A percentile compares a stretch with the other conserved stretches of the same genome.
Conservation (phyloP, 2,329 filamentous ascomycete genomes). For the Fusarium chlamydosporum region DNA sequence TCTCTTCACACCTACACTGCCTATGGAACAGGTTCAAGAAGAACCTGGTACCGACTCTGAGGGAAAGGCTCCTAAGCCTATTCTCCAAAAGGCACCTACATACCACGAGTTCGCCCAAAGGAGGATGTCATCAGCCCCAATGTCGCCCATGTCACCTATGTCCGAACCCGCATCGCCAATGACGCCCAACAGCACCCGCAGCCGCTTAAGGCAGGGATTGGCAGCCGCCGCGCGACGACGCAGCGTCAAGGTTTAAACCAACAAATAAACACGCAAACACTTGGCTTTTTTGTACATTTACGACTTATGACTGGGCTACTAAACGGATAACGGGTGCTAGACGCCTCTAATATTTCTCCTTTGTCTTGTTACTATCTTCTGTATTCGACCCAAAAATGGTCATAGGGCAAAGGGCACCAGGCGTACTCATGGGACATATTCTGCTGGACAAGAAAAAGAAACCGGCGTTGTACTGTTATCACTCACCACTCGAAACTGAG, state of each 20-base stretch:
- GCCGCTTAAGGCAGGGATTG: constrained; percentile 46
- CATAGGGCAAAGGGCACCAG: constrained; percentile 30
- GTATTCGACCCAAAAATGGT: constrained; percentile 34
- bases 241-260: constrained; percentile 57
- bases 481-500: constrained; percentile 40
- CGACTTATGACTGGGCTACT: constrained; percentile 46
- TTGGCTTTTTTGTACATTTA: constrained; percentile 39
- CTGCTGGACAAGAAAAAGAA: constrained; percentile 41
- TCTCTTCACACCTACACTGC: constrained; percentile 46
- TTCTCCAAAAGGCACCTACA: constrained; percentile 54
- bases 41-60: constrained; percentile 48
- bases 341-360: constrained; percentile 42
- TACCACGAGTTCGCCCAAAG: constrained; percentile 66
- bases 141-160: constrained; percentile 51
- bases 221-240: constrained; percentile 54
- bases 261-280: constrained; percentile 18
- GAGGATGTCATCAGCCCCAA: constrained; percentile 51
- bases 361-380: constrained; percentile 38
- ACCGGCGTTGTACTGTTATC: constrained; percentile 42
- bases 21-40: constrained; percentile 56
- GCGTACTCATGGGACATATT: constrained; percentile 39
- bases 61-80: constrained; percentile 35
- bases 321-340: constrained; percentile 37
- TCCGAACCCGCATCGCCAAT: constrained; percentile 48
- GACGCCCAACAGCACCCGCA: constrained; percentile 48